Evolutionary conservation across 176 grass and related monocot genomes (phyloP), one percentile per base, ranked within the genome.

Genomic region (Oryza glaberrima): DNA sequence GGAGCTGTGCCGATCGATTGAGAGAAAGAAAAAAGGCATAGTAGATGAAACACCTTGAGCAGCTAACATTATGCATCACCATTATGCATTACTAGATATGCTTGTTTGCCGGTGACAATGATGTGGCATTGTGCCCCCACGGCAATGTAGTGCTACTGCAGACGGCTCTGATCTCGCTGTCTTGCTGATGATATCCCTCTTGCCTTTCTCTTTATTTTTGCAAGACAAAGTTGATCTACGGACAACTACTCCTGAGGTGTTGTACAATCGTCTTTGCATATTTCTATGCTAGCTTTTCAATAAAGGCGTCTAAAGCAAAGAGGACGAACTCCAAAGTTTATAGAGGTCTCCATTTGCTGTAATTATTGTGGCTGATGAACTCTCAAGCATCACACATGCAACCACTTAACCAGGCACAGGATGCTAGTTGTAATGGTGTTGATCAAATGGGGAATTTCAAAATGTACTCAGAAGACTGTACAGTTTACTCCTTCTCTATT

Each of bases 231-330:
- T 20, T 73, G 73, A 86, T 82, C 78, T 30, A 19, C 66, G 58
- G 73, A 82, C 73, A 73, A 69, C 74, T 41, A 47, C 79, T 77
- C 79, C 79, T 4, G 46, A 19, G 46, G 66, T 23, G 46, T 17
- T 10, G 83, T 56, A 71, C 67, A 7, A 82, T 77, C 35, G 11
- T 8, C 68, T 86, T 86, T 44, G 10, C 76, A 51, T 22, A 83
- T 74, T 83, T 79, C 25, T 83, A 63, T 41, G 47, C 34, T 78
- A 48, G 25, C 74, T 68, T 86, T 83, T 68, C 0, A 7, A 78
- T 41, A 74, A 90, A 83, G 69, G 68, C 67, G 67, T 3, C 58
- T 72, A 32, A 60, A 67, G 78, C 83, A 52, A 65, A 70, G 65
- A n/a, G 2, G 77, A 69, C n/a, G 70, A 60, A 48, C 40, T 8